Evolutionary conservation across 2,329 filamentous ascomycete genomes (phyloP).

Genomic region (Plectosphaerella cucumerina): DNA sequence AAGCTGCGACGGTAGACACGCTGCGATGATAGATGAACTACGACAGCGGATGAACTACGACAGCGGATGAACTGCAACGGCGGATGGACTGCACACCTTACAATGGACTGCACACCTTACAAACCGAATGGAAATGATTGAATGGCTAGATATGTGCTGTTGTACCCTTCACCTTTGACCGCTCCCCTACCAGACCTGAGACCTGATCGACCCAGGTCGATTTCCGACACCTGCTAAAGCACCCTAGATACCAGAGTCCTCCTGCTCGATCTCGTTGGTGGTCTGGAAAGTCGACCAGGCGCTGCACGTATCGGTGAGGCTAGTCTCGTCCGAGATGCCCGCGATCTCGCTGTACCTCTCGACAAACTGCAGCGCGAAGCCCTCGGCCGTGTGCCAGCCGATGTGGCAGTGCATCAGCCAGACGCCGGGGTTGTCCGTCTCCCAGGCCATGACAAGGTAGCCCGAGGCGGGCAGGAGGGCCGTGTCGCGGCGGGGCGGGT

Average conservation of each 20-base stretch:
- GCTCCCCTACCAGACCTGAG: too few species aligned
- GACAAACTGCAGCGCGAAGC: constrained; percentile 18
- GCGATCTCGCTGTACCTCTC: constrained; percentile 15
- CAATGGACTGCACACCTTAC: too few species aligned
- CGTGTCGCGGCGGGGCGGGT: constrained; percentile 49
- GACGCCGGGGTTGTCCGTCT: constrained; percentile 43
- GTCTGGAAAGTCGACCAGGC: constrained; percentile 10
- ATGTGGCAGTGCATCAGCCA: constrained; percentile 50
- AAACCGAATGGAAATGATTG: too few species aligned
- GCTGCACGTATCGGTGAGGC: constrained; percentile 9
- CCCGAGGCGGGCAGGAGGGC: constrained; percentile 40
- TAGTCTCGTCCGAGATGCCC: constrained; percentile 3
- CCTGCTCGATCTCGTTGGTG: constrained; percentile 10
- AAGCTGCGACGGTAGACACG: too few species aligned
- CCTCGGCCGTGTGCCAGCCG: constrained; percentile 33
- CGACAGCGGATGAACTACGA: too few species aligned
- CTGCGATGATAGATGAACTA: too few species aligned
- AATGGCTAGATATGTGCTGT: too few species aligned
- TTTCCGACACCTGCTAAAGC: too few species aligned
- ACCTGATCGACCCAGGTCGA: too few species aligned
- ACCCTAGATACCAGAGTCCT: constrained; percentile 16
- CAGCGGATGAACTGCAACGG: too few species aligned
- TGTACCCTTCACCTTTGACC: too few species aligned
- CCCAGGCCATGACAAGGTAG: constrained; percentile 44
- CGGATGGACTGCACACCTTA: too few species aligned